Evolutionary conservation across 2,329 filamentous ascomycete genomes (phyloP).

Genomic region (Claviceps sp.): DNA sequence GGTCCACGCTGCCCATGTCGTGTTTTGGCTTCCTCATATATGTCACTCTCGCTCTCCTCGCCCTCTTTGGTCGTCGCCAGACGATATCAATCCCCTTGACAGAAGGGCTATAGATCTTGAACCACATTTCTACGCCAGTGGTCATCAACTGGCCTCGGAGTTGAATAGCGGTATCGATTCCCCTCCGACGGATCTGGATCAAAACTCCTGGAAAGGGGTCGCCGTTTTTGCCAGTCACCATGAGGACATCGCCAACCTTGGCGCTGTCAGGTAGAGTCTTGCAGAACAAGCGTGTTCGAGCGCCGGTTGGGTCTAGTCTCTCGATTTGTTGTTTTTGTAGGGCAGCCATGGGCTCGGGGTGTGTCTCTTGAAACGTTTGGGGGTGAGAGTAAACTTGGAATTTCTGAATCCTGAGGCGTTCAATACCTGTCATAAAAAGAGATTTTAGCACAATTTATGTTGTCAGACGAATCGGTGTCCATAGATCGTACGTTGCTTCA

Average conservation of each 20-base stretch:
- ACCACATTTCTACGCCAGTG: conserved; percentile 92
- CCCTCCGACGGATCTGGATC: conserved; percentile 74
- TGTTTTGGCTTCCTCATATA: conserved; percentile 84
- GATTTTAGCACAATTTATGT: conserved; percentile 7
- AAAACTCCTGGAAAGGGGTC: conserved; percentile 87
- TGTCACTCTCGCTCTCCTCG: conserved; percentile 73
- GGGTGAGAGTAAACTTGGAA: conserved; percentile 44
- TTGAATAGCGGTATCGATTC: conserved; percentile 77
- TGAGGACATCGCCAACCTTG: conserved; percentile 78
- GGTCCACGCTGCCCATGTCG: conserved; percentile 75
- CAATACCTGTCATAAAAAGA: conserved; percentile 15
- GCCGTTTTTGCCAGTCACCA: conserved; percentile 65
- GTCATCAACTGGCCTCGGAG: conserved; percentile 76
- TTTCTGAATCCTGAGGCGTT: conserved; percentile 20
- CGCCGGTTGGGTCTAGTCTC: conserved; percentile 71
- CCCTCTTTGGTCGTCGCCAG: conserved; percentile 71
- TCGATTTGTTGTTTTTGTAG: conserved; percentile 57
- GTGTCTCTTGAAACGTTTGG: conserved; percentile 38
- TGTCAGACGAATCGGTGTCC: no score
- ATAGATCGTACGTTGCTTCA: conserved; percentile 22
- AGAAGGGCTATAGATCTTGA: conserved; percentile 85
- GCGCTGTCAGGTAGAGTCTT: conserved; percentile 64
- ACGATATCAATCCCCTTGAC: conserved; percentile 88
- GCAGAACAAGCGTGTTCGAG: conserved; percentile 70
- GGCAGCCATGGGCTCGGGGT: conserved; percentile 53